phyloP scores from a whole-genome alignment of 1,284 basidiomycete genomes.

The Fomitopsis betulina region DNA sequence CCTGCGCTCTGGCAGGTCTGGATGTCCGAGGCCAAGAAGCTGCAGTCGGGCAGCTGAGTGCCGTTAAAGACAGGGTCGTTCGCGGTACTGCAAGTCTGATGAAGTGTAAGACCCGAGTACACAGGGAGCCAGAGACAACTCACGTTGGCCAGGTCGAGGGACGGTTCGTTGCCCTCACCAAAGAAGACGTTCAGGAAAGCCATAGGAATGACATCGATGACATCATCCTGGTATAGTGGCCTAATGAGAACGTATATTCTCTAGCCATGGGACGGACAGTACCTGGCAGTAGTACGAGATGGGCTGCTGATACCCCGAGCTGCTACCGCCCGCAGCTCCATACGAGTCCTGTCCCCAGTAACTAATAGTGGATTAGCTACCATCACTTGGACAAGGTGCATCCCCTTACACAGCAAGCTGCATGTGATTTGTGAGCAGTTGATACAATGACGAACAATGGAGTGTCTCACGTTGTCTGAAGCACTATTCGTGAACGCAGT shows the following conservation, averaged over 20 bases:
- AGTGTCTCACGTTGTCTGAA: conserved; percentile 11
- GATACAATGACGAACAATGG: neutral
- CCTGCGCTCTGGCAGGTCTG: conserved; percentile 57
- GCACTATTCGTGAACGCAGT: conserved; percentile 8
- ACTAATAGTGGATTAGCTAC: conserved; percentile 7
- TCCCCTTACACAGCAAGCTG: conserved; percentile 21
- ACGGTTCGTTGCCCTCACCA: conserved; percentile 49
- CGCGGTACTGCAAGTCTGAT: conserved; percentile 44
- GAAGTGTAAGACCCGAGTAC: neutral
- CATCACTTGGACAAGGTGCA: conserved; percentile 1
- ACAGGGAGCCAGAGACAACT: conserved; percentile 10
- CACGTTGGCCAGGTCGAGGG: conserved; percentile 58
- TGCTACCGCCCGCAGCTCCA: conserved; percentile 44
- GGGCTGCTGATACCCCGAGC: conserved; percentile 44
- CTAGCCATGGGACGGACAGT: neutral
- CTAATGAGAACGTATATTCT: neutral
- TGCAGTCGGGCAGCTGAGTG: conserved; percentile 52
- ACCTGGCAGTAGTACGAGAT: conserved; percentile 49
- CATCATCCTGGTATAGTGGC: conserved; percentile 34
- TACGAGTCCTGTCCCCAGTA: conserved; percentile 54
- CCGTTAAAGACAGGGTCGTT: conserved; percentile 44
- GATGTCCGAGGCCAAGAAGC: conserved; percentile 50
- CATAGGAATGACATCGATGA: conserved; percentile 50
- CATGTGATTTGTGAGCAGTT: neutral
- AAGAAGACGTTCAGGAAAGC: conserved; percentile 59